Conservation (phyloP, 805 yeast genomes). For the Candida endomychidarum region DNA sequence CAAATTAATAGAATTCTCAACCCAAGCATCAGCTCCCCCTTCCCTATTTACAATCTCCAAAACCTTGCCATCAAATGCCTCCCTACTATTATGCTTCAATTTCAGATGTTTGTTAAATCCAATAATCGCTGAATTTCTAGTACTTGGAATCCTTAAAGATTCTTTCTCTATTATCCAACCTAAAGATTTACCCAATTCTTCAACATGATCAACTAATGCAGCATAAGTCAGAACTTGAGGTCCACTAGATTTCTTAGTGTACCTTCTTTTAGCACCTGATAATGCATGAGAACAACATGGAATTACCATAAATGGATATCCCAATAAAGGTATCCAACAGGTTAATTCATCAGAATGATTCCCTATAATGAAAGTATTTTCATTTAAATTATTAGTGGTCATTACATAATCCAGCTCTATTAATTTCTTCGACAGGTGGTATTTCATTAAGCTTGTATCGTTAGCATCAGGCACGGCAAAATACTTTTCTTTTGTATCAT, state of each 20-base stretch:
- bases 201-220: conserved; percentile 82
- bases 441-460: conserved; percentile 47
- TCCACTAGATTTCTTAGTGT: conserved; percentile 38
- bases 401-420: conserved; percentile 50
- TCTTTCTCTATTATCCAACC: conserved; percentile 90
- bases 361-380: conserved; percentile 80
- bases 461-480: conserved; percentile 48
- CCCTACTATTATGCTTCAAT: conserved; percentile 25
- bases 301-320: conserved; percentile 84
- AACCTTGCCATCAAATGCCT: conserved; percentile 39
- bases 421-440: conserved; percentile 54
- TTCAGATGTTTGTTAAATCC: conserved; percentile 46
- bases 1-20: conserved; percentile 71
- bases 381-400: conserved; percentile 65
- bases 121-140: conserved; percentile 87
- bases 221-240: conserved; percentile 66
- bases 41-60: conserved; percentile 67
- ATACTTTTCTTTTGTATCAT: conserved; percentile 63
- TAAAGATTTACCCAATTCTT: conserved; percentile 57
- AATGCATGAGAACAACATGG: conserved; percentile 94
- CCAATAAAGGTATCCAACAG: conserved; percentile 89
- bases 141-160: conserved; percentile 89
- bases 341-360: conserved; percentile 95
- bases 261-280: conserved; percentile 73
- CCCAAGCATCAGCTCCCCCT: conserved; percentile 93